Evolutionary conservation across 371 early-diverging fungal genomes (phyloP).

Genomic region (Batrachochytrium dendrobatidis): DNA sequence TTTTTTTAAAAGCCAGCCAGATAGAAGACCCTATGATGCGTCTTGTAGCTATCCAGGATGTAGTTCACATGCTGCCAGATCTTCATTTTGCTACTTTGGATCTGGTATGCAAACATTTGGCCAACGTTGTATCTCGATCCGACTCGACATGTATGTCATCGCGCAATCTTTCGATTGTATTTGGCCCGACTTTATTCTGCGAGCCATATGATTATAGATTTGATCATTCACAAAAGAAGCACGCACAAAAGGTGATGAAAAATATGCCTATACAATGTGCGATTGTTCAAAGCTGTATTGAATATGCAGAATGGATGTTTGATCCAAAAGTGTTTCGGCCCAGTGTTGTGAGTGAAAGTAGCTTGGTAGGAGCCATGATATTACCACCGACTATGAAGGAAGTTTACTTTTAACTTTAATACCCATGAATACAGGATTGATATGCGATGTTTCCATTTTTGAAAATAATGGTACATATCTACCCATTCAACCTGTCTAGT

Average conservation of each 20-base stretch:
- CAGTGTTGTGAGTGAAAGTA: conserved; percentile 12
- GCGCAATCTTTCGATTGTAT: conserved; percentile 38
- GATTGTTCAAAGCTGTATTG: conserved; percentile 35
- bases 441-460: too few species aligned
- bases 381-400: too few species aligned
- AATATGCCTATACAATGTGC: conserved; percentile 35
- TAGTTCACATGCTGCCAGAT: conserved; percentile 35
- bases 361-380: conserved; percentile 6
- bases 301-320: conserved; percentile 42
- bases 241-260: conserved; percentile 19
- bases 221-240: conserved; percentile 14
- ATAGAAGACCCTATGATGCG: conserved; percentile 30
- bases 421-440: too few species aligned
- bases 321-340: conserved; percentile 44
- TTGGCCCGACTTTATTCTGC: conserved; percentile 33
- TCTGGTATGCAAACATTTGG: conserved; percentile 34
- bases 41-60: conserved; percentile 39
- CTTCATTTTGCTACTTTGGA: conserved; percentile 30
- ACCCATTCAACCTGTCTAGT: too few species aligned
- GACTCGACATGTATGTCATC: conserved; percentile 34
- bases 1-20: conserved; percentile 33
- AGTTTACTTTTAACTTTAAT: too few species aligned
- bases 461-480: too few species aligned
- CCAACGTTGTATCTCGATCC: conserved; percentile 21
- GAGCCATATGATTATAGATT: conserved; percentile 21